Evolutionary conservation across 2,329 filamentous ascomycete species (phyloP).

Genomic region (Chaetoscypha palmicola): DNA sequence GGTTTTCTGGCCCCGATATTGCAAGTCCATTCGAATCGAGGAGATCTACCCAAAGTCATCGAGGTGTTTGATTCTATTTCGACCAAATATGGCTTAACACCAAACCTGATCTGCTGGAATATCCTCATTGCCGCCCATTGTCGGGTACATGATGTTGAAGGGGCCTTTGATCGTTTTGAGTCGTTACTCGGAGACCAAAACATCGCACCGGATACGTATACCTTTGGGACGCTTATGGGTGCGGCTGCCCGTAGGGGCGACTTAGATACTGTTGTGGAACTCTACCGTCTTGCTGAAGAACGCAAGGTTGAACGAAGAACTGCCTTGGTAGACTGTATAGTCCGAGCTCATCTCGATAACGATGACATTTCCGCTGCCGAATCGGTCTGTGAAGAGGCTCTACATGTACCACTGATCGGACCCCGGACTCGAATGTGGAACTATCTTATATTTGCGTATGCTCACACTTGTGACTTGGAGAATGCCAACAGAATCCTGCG

Average conservation of each 20-base stretch:
- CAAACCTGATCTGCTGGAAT: constrained; percentile 64
- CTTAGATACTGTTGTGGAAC: constrained; percentile 56
- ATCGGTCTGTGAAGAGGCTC: constrained; percentile 49
- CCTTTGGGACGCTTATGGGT: constrained; percentile 67
- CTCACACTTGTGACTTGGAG: constrained; percentile 51
- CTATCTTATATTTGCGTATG: constrained; percentile 62
- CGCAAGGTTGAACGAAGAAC: constrained; percentile 43
- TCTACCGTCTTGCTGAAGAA: constrained; percentile 58
- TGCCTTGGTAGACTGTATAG: constrained; percentile 55
- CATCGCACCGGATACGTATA: constrained; percentile 51
- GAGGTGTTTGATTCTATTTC: constrained; percentile 56
- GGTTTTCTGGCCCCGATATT: constrained; percentile 49
- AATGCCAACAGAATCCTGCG: constrained; percentile 46
- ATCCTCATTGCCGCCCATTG: constrained; percentile 65
- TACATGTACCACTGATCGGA: constrained; percentile 43
- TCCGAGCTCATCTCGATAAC: constrained; percentile 60
- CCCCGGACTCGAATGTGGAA: constrained; percentile 69
- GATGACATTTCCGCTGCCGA: constrained; percentile 49
- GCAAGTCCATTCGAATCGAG: constrained; percentile 63
- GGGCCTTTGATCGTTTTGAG: constrained; percentile 57
- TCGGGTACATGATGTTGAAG: constrained; percentile 58
- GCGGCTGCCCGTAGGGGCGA: constrained; percentile 68
- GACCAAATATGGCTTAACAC: constrained; percentile 46
- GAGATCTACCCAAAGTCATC: constrained; percentile 53
- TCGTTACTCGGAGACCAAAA: constrained; percentile 42